These are phyloP conservation scores for Sporothrix mexicana DNA, from an alignment of 2,329 filamentous ascomycete species.

Conservation along the genomic window DNA sequence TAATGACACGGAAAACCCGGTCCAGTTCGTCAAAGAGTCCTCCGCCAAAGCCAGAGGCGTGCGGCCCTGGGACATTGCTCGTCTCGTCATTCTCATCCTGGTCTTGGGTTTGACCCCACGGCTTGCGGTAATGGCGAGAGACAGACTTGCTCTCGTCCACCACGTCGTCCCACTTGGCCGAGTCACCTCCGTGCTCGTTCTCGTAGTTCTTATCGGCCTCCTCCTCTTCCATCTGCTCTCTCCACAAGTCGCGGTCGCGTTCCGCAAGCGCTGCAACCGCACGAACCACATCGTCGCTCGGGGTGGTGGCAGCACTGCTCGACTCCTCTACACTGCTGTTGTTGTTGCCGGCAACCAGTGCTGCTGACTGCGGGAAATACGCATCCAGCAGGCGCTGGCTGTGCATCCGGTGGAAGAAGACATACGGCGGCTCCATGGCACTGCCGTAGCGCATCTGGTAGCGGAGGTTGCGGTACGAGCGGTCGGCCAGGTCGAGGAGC, in stretches of 20 bases:
- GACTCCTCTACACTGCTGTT: slow-evolving; percentile 37
- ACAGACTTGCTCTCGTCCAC: not conserved
- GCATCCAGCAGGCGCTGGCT: slow-evolving; percentile 48
- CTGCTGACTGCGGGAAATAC: slow-evolving; percentile 42
- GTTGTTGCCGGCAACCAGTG: not conserved
- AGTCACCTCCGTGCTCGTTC: not conserved
- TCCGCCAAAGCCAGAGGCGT: slow-evolving; percentile 18
- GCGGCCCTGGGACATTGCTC: not conserved
- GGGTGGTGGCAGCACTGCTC: not conserved
- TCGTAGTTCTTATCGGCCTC: slow-evolving; percentile 29
- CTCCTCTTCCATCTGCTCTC: slow-evolving; percentile 28
- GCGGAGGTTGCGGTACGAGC: slow-evolving; percentile 44
- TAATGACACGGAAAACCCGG: slow-evolving; percentile 37
- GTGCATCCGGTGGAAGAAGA: slow-evolving; percentile 49
- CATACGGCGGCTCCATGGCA: slow-evolving; percentile 49
- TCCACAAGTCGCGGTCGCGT: slow-evolving; percentile 38
- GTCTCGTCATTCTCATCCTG: not conserved
- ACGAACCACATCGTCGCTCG: slow-evolving; percentile 31
- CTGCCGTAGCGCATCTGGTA: slow-evolving; percentile 37
- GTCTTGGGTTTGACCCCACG: not conserved
- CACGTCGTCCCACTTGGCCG: slow-evolving; percentile 6
- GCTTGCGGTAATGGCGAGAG: not conserved
- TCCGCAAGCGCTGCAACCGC: slow-evolving; percentile 31
- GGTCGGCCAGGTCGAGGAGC: slow-evolving; percentile 49
- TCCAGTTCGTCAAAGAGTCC: slow-evolving; percentile 39